Conservation (phyloP, 805 yeast genomes). For the Teunomyces lycoperdinae region DNA sequence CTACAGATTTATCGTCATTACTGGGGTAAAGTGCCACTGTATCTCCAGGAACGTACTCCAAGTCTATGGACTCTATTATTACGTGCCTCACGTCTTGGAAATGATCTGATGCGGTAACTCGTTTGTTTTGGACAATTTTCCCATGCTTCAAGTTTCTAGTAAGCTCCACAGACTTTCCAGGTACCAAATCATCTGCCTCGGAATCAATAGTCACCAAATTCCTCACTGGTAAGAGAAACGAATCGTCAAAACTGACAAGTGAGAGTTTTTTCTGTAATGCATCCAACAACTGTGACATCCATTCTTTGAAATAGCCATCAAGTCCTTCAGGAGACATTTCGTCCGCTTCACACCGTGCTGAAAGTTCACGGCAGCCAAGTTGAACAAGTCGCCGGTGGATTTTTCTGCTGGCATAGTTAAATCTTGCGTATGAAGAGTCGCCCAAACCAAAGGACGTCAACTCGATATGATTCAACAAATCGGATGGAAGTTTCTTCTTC, state of each 20-base stretch:
- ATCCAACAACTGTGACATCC: conserved; percentile 53
- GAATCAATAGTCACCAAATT: conserved; percentile 14
- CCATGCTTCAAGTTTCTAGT: conserved; percentile 36
- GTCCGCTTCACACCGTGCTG: conserved; percentile 83
- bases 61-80: conserved; percentile 34
- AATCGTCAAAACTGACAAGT: conserved; percentile 19
- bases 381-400: conserved; percentile 75
- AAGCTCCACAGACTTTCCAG: conserved; percentile 11
- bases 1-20: conserved; percentile 64
- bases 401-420: conserved; percentile 83
- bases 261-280: conserved; percentile 23
- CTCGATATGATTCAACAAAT: conserved; percentile 57
- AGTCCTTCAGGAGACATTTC: conserved; percentile 77
- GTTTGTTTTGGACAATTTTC: conserved; percentile 44
- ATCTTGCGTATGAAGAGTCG: conserved; percentile 86
- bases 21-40: conserved; percentile 72
- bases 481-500: conserved; percentile 57
- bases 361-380: conserved; percentile 74
- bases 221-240: conserved; percentile 26
- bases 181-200: conserved; percentile 18
- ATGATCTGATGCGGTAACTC: conserved; percentile 71
- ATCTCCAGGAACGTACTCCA: conserved; percentile 72
- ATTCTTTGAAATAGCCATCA: conserved; percentile 74
- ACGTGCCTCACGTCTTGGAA: conserved; percentile 87
- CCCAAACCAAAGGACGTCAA: conserved; percentile 88